A percentile compares a stretch with the other conserved stretches of the same genome.
Conservation (phyloP, 2,329 filamentous ascomycete genomes). For the Parastagonospora nodorum region DNA sequence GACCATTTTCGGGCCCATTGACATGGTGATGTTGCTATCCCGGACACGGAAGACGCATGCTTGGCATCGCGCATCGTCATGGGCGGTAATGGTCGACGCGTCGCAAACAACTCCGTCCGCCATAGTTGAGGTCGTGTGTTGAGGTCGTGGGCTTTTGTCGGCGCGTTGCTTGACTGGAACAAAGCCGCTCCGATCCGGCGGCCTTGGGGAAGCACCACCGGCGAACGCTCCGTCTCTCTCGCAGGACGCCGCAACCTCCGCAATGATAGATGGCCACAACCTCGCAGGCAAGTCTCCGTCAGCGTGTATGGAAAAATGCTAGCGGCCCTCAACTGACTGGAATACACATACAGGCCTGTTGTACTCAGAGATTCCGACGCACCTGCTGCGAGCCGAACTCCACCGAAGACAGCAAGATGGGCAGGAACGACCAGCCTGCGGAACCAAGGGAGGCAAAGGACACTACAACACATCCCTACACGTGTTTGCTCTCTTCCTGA, state of each 20-base stretch:
- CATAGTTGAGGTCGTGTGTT: not conserved
- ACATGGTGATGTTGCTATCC: no score
- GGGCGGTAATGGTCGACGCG: slow-evolving; percentile 1
- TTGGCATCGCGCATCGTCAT: slow-evolving; percentile 12
- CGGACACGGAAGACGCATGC: slow-evolving; percentile 7
- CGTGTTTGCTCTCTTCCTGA: slow-evolving; percentile 63
- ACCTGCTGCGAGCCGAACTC: slow-evolving; percentile 56
- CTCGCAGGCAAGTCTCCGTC: slow-evolving; percentile 24
- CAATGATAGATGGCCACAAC: slow-evolving; percentile 23
- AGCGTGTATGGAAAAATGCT: not conserved
- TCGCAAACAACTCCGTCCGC: slow-evolving; percentile 5
- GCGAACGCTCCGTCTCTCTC: slow-evolving; percentile 8
- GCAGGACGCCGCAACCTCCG: slow-evolving; percentile 15
- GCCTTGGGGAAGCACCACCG: slow-evolving; percentile 11
- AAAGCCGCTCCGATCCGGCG: slow-evolving; percentile 25
- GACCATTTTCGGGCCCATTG: no score
- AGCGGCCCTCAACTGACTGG: slow-evolving; percentile 17
- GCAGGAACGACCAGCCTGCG: slow-evolving; percentile 56
- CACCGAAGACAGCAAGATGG: slow-evolving; percentile 51
- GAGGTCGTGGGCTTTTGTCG: slow-evolving; percentile 3
- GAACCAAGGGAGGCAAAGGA: slow-evolving; percentile 53
- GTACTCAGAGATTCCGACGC: slow-evolving; percentile 49
- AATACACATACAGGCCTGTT: slow-evolving; percentile 25
- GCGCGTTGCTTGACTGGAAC: slow-evolving; percentile 17
- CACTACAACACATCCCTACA: slow-evolving; percentile 62